These are phyloP conservation scores for Fusarium sp. DNA, from an alignment of 2,329 filamentous ascomycete species.

Conservation along the genomic window DNA sequence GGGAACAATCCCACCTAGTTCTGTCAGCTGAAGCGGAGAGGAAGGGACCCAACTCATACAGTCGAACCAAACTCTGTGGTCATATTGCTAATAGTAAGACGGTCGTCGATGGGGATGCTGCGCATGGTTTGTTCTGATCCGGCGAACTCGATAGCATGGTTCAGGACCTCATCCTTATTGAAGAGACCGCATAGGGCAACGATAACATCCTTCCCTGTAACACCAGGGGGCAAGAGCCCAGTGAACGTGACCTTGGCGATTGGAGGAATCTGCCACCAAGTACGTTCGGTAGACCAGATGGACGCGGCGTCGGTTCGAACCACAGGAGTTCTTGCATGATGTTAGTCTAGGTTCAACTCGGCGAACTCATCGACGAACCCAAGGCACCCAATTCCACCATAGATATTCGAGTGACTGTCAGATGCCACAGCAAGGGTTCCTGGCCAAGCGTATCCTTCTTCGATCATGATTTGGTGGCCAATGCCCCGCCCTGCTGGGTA, in stretches of 20 bases:
- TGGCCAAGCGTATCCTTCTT: slow-evolving; percentile 79
- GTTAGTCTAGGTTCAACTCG: neutral
- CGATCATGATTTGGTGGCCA: slow-evolving; percentile 91
- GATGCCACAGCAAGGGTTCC: slow-evolving; percentile 82
- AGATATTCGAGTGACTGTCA: slow-evolving; percentile 81
- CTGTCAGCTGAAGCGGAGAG: too few species aligned
- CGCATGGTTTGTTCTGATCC: slow-evolving; percentile 79
- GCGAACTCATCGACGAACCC: neutral
- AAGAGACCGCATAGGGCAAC: slow-evolving; percentile 87
- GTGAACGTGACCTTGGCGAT: slow-evolving; percentile 81
- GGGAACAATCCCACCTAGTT: too few species aligned
- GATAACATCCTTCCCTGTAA: slow-evolving; percentile 94
- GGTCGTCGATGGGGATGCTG: slow-evolving; percentile 74
- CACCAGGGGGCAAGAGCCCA: slow-evolving; percentile 76
- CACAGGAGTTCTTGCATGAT: slow-evolving; percentile 69
- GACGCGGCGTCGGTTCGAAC: slow-evolving; percentile 87
- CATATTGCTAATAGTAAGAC: slow-evolving; percentile 82
- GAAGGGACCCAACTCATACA: too few species aligned
- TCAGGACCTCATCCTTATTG: slow-evolving; percentile 85
- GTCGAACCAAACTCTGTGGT: slow-evolving; percentile 59
- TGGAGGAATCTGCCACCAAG: slow-evolving; percentile 90
- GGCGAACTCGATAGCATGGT: slow-evolving; percentile 88
- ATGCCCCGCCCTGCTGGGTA: slow-evolving; percentile 62
- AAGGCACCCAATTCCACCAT: slow-evolving; percentile 59
- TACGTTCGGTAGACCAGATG: slow-evolving; percentile 83